Conservation (phyloP, 306 rosid species). For the barrel medic (Medicago truncatula) region DNA sequence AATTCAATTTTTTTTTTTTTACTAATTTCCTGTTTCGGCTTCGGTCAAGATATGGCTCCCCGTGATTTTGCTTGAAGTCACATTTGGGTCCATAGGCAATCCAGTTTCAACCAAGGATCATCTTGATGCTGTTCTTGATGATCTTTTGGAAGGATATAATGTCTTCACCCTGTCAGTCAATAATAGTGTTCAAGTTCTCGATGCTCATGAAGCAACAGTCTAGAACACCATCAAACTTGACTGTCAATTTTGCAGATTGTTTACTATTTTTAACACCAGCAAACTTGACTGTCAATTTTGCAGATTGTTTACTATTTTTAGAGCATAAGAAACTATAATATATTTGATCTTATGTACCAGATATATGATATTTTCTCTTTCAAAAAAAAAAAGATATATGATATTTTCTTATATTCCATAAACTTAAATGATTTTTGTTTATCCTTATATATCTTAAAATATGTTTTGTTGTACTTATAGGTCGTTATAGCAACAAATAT, state of each 20-base stretch:
- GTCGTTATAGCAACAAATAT: slow-evolving; percentile 93
- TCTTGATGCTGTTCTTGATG: neutral
- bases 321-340: too few relatives aligned
- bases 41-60: neutral
- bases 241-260: slow-evolving; percentile 4
- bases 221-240: neutral
- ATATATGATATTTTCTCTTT: too few relatives aligned
- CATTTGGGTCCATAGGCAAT: neutral
- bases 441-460: slow-evolving; percentile 10
- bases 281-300: neutral
- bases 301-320: neutral
- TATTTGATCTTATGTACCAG: neutral
- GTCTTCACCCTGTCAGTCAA: neutral
- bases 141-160: neutral
- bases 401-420: neutral
- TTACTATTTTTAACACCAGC: neutral
- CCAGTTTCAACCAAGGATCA: neutral
- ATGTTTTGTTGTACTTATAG: slow-evolving; percentile 53
- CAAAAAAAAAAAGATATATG: too few relatives aligned
- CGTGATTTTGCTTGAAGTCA: neutral
- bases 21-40: neutral
- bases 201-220: slow-evolving; percentile 10
- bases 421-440: slow-evolving; percentile 21
- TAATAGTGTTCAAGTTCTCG: neutral
- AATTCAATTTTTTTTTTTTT: neutral